Conservation (phyloP, 495 filamentous ascomycete species). For the Penicillium arizonense region DNA sequence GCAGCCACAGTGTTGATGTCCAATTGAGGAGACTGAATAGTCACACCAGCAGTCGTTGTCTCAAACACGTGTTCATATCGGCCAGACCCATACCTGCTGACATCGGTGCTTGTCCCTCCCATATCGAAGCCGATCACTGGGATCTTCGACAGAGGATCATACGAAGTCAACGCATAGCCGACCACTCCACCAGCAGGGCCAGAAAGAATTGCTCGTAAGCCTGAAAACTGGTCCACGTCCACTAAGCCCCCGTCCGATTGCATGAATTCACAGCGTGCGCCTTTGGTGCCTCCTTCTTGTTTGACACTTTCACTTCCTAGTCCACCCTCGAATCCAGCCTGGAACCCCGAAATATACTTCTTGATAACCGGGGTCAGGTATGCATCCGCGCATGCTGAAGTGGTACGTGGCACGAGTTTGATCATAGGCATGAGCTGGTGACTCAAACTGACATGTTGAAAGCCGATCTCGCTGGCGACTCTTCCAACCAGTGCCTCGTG, state of each 20-base stretch:
- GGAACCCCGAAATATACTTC: conserved; percentile 82
- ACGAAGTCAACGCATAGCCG: conserved; percentile 85
- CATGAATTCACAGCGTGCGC: conserved; percentile 49
- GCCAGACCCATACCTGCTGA: conserved; percentile 69
- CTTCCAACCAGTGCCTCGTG: conserved; percentile 31
- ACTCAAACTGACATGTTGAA: conserved; percentile 52
- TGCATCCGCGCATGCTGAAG: conserved; percentile 86
- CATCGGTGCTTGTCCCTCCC: conserved; percentile 90
- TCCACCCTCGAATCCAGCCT: conserved; percentile 55
- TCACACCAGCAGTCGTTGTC: conserved; percentile 89
- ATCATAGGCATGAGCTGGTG: conserved; percentile 76
- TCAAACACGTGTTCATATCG: conserved; percentile 93
- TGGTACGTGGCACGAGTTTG: conserved; percentile 64
- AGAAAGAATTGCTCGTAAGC: conserved; percentile 51
- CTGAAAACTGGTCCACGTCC: conserved; percentile 46
- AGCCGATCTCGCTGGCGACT: conserved; percentile 34
- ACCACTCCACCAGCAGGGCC: conserved; percentile 68
- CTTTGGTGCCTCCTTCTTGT: conserved; percentile 35
- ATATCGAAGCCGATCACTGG: conserved; percentile 96
- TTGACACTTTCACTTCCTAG: conserved; percentile 29
- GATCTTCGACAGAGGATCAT: conserved; percentile 73
- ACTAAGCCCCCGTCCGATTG: conserved; percentile 50
- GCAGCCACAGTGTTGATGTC: conserved; percentile 96
- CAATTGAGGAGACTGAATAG: conserved; percentile 87
- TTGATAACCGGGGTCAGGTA: conserved; percentile 90